Evolutionary conservation across 2,329 filamentous ascomycete species (phyloP).

Genomic region (Zalaria sp.): DNA sequence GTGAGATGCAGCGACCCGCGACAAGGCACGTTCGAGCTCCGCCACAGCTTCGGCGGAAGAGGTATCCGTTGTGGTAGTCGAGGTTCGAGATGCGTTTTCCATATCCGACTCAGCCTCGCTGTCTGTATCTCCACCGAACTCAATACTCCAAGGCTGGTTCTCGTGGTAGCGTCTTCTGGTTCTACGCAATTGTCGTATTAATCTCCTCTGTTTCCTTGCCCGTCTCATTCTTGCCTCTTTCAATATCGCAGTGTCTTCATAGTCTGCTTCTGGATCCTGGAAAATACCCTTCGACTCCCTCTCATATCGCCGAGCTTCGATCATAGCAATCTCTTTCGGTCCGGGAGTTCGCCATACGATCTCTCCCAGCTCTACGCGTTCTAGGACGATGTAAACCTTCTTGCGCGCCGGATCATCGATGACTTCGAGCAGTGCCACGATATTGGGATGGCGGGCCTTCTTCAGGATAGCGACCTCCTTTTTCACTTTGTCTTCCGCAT

Average conservation of each 20-base stretch:
- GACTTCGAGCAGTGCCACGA: constrained; percentile 88
- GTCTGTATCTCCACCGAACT: constrained; percentile 53
- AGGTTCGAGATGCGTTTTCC: constrained; percentile 20
- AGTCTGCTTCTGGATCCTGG: constrained; percentile 24
- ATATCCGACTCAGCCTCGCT: constrained; percentile 28
- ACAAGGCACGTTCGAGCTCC: no score
- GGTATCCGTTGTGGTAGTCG: constrained; percentile 14
- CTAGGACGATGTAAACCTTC: constrained; percentile 96
- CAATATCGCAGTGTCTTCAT: constrained; percentile 31
- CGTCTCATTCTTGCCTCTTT: constrained; percentile 38
- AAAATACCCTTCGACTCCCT: constrained; percentile 44
- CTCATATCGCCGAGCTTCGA: constrained; percentile 71
- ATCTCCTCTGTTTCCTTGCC: constrained; percentile 31
- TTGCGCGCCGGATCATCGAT: constrained; percentile 93
- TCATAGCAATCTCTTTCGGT: constrained; percentile 63
- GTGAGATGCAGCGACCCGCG: no score
- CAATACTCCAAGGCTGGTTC: constrained; percentile 68
- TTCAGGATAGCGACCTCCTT: constrained; percentile 96
- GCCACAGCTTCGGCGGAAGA: neutral
- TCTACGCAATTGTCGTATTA: constrained; percentile 22
- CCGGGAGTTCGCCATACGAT: constrained; percentile 89
- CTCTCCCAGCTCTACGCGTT: constrained; percentile 88
- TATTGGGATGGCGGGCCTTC: constrained; percentile 94
- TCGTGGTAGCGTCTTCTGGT: constrained; percentile 19
- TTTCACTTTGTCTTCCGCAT: constrained; percentile 70